phyloP scores from a whole-genome alignment of 176 grass and related monocot genomes.

The Triticum urartu region DNA sequence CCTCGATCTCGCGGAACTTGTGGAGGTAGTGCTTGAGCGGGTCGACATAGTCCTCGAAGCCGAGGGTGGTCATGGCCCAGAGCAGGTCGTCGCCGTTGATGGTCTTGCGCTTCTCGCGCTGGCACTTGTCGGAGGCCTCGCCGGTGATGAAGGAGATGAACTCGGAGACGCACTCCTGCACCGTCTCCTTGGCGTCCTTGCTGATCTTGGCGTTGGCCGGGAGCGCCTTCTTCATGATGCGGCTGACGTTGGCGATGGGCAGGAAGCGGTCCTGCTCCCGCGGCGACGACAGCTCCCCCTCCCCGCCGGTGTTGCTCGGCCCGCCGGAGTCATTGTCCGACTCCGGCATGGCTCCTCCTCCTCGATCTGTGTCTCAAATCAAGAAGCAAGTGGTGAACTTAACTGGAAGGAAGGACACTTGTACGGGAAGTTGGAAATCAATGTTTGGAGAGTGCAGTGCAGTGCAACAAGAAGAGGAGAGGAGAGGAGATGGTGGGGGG shows the following conservation, averaged over 20 bases:
- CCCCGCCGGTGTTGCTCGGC: conserved; percentile 49
- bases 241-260: conserved; percentile 94
- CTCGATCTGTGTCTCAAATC: not conserved
- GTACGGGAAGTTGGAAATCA: not conserved
- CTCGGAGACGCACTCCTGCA: conserved; percentile 99
- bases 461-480: not conserved
- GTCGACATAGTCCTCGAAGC: conserved; percentile 95
- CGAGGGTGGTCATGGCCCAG: conserved; percentile 97
- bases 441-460: not conserved
- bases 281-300: conserved; percentile 53
- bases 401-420: not conserved
- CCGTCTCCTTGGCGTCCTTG: conserved; percentile 99
- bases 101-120: conserved; percentile 98
- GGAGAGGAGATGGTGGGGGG: not conserved
- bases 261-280: conserved; percentile 94
- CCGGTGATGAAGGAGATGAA: conserved; percentile 99
- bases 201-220: conserved; percentile 98
- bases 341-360: conserved; percentile 51
- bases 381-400: not conserved
- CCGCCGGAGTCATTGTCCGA: conserved; percentile 87
- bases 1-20: conserved; percentile 93
- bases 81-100: conserved; percentile 98
- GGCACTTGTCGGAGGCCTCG: conserved; percentile 99
- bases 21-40: conserved; percentile 95
- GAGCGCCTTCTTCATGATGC: conserved; percentile 99